phyloP scores from a whole-genome alignment of 108 stramenopile species.

The Pinguiococcus pyrenoidosus region DNA sequence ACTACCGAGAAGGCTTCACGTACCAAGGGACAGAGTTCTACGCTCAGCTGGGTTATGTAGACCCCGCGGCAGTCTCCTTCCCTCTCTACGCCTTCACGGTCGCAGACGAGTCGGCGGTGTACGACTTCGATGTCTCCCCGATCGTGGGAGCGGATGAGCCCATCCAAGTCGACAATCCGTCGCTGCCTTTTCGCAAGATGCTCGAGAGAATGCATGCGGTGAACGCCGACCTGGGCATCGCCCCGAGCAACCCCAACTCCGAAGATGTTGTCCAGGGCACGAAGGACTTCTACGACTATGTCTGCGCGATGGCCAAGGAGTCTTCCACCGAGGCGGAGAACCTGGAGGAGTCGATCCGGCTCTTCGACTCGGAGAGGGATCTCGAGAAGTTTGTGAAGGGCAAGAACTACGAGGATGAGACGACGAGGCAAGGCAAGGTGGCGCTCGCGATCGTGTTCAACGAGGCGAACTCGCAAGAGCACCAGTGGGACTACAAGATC shows the following conservation, averaged over 20 bases:
- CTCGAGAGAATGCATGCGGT: not conserved
- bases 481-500: conserved; percentile 29
- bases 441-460: conserved; percentile 32
- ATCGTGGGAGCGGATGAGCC: not conserved
- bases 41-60: too few relatives aligned
- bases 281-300: not conserved
- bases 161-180: conserved; percentile 25
- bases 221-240: conserved; percentile 15
- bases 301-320: not conserved
- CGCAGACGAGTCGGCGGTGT: conserved; percentile 20
- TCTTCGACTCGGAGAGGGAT: conserved; percentile 20
- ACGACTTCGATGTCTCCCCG: not conserved
- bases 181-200: conserved; percentile 10
- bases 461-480: not conserved
- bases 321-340: not conserved
- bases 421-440: conserved; percentile 17
- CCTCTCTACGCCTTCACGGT: conserved; percentile 30
- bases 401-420: conserved; percentile 11
- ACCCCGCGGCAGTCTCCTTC: too few relatives aligned
- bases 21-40: too few relatives aligned
- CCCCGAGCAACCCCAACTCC: conserved; percentile 5
- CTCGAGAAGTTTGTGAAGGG: conserved; percentile 23
- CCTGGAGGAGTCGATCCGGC: conserved; percentile 1
- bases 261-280: not conserved
- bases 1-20: too few relatives aligned